Conservation (phyloP, 495 filamentous ascomycete species). For the Polyplosphaeria fusca region DNA sequence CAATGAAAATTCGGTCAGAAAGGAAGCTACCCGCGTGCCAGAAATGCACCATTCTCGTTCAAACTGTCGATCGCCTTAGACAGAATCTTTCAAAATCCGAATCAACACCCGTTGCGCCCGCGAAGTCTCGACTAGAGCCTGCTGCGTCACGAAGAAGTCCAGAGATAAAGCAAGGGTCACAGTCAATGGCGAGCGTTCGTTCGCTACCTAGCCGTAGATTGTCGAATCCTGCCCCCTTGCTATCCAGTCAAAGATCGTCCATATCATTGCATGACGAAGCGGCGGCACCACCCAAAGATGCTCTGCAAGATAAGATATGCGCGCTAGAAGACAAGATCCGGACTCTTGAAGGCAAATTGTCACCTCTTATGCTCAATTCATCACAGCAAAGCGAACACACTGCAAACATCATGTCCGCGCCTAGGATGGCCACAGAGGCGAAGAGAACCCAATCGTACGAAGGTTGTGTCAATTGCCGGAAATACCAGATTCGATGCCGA, state of each 20-base stretch:
- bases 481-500: neutral
- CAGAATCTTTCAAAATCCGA: neutral
- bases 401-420: no score
- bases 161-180: neutral
- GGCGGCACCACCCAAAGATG: neutral
- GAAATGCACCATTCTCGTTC: neutral
- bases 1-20: neutral
- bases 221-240: neutral
- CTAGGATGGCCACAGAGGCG: neutral
- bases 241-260: neutral
- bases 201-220: neutral
- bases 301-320: neutral
- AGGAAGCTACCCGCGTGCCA: neutral
- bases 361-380: neutral
- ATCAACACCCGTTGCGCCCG: neutral
- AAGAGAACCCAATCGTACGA: neutral
- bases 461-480: neutral
- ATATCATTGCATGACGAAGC: neutral
- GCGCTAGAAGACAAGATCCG: neutral
- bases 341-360: neutral
- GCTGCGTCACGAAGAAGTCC: neutral
- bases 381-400: neutral
- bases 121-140: neutral
- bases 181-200: neutral
- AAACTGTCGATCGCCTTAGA: neutral